Percentiles rank a stretch among this genome's conserved stretches.
Evolutionary conservation across 306 rosid genomes (phyloP).

Genomic region (Cucumis cinereus): DNA sequence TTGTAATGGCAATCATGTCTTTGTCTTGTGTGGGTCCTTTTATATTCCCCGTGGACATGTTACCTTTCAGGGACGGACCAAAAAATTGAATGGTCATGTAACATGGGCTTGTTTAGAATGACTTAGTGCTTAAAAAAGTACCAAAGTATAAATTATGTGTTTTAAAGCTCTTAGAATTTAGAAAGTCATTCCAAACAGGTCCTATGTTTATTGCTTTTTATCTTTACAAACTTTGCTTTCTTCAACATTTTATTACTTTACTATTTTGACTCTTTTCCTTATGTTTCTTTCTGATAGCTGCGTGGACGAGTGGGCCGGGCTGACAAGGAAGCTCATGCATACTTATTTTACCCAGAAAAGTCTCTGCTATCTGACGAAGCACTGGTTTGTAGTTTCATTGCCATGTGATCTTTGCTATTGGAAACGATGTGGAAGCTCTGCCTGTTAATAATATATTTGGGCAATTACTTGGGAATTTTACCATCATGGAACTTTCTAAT

Average conservation of each 20-base stretch:
- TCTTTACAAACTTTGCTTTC: background rate
- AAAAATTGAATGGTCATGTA: background rate
- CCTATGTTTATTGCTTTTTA: background rate
- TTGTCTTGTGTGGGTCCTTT: background rate
- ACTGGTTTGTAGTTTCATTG: conserved; percentile 37
- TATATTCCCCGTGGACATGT: background rate
- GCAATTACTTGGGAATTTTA: background rate
- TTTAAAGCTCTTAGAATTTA: too few relatives aligned
- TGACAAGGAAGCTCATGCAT: conserved; percentile 89
- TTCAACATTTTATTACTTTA: background rate
- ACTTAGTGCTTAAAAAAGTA: too few relatives aligned
- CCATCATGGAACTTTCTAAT: background rate
- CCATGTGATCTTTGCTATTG: conserved; percentile 11
- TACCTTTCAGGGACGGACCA: background rate
- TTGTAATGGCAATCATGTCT: background rate
- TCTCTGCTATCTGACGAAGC: conserved; percentile 65
- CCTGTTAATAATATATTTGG: background rate
- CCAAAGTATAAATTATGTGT: too few relatives aligned
- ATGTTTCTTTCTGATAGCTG: conserved; percentile 33
- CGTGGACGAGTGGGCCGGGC: conserved; percentile 99
- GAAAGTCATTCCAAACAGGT: too few relatives aligned
- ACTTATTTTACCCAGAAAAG: conserved; percentile 80
- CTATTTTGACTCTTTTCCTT: conserved; percentile 7
- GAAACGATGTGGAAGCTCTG: conserved; percentile 11
- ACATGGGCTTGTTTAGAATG: too few relatives aligned